A percentile compares a stretch with the other conserved stretches of the same genome.
Evolutionary conservation across 2,329 filamentous ascomycete species (phyloP).

Genomic region (Colletotrichum liriopes): DNA sequence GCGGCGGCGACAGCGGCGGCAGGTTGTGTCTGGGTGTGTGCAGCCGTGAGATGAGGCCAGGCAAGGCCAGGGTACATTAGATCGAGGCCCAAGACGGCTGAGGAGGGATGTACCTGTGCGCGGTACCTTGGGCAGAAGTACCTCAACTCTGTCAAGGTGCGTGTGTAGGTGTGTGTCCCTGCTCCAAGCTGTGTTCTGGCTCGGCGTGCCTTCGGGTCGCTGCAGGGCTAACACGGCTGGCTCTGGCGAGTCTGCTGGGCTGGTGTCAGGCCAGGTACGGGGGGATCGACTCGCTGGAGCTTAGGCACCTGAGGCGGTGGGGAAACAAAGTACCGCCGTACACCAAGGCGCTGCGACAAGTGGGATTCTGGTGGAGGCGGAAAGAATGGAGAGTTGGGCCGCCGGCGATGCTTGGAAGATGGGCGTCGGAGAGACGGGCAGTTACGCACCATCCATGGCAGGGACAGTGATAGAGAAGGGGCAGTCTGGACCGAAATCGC

Average conservation of each 20-base stretch:
- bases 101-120: neutral
- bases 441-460: too few relatives aligned
- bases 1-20: neutral
- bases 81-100: neutral
- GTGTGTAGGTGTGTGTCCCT: too few relatives aligned
- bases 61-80: neutral
- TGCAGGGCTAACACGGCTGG: neutral
- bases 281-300: neutral
- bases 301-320: neutral
- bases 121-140: neutral
- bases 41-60: neutral
- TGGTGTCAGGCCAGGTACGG: neutral
- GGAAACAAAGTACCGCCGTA: neutral
- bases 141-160: neutral
- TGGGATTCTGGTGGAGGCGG: neutral
- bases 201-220: too few relatives aligned
- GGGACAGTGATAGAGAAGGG: too few relatives aligned
- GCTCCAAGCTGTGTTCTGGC: too few relatives aligned
- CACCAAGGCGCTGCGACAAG: neutral
- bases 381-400: neutral
- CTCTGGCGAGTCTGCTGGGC: neutral
- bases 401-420: neutral
- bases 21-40: neutral
- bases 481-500: slow-evolving; percentile 37
- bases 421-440: neutral